A percentile compares a stretch with the other conserved stretches of the same genome.
These are phyloP conservation scores for Phialemonium atrogriseum DNA, from an alignment of 2,329 filamentous ascomycete species.

Conservation along the genomic window DNA sequence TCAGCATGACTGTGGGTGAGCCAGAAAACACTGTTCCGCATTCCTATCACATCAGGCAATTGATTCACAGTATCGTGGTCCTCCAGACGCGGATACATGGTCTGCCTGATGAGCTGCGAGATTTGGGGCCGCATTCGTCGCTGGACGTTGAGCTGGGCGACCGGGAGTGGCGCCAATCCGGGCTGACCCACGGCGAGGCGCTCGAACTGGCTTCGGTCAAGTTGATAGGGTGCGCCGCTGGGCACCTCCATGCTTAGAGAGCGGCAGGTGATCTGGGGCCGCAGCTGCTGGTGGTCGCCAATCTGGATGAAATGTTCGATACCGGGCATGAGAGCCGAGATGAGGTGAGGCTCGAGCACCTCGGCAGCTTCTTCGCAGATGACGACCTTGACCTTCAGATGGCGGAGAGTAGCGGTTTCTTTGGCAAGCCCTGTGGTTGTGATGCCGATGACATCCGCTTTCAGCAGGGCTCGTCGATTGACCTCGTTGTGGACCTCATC, in stretches of 20 bases:
- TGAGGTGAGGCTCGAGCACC: conserved; percentile 54
- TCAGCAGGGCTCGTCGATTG: conserved; percentile 26
- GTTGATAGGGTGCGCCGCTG: conserved; percentile 35
- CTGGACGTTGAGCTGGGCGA: conserved; percentile 44
- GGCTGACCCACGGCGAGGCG: conserved; percentile 27
- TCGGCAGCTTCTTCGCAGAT: conserved; percentile 64
- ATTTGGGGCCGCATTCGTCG: conserved; percentile 59
- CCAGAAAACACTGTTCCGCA: conserved; percentile 51
- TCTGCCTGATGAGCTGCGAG: conserved; percentile 45
- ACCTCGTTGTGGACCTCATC: conserved; percentile 20
- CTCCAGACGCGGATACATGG: conserved; percentile 46
- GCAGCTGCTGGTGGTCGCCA: conserved; percentile 55
- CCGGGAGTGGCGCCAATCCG: conserved; percentile 15
- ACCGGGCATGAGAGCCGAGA: conserved; percentile 50
- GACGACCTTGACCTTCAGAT: conserved; percentile 45
- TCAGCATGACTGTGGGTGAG: conserved; percentile 48
- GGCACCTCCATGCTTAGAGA: conserved; percentile 32
- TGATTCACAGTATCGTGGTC: conserved; percentile 33
- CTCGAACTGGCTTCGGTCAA: conserved; percentile 55
- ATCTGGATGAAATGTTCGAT: conserved; percentile 56
- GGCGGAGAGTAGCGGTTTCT: conserved; percentile 38
- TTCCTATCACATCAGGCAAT: conserved; percentile 42
- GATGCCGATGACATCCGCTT: conserved; percentile 44
- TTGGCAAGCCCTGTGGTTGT: conserved; percentile 52
- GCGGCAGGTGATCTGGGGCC: conserved; percentile 49